Conservation (phyloP, 495 filamentous ascomycete species). For the Tuber indicum region DNA sequence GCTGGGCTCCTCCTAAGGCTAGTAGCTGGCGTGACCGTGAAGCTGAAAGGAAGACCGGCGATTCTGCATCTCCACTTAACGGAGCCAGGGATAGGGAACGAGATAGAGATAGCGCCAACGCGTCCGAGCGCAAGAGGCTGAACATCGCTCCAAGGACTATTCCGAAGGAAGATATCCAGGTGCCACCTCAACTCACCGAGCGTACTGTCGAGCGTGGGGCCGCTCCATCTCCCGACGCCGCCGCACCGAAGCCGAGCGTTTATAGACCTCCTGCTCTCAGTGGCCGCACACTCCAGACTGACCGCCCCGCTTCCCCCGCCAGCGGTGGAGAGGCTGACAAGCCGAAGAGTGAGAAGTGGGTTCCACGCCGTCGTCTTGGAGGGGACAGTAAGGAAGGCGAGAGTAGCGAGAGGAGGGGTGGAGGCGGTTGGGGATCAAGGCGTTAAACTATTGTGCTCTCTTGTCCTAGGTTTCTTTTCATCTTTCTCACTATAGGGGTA, state of each 20-base stretch:
- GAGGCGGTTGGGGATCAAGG: constrained; percentile 26
- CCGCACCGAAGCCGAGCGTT: constrained; percentile 12
- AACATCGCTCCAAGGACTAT: constrained; percentile 32
- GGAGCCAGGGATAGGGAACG: constrained; percentile 14
- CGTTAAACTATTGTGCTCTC: constrained; percentile 22
- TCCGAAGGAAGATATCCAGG: constrained; percentile 29
- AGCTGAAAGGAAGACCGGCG: constrained; percentile 30
- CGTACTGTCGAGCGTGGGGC: constrained; percentile 8
- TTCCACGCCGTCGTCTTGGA: constrained; percentile 12
- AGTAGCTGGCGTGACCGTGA: constrained; percentile 37
- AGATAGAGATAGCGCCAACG: constrained; percentile 5
- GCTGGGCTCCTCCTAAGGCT: constrained; percentile 14
- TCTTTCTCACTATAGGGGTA: background rate
- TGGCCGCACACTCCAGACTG: constrained; percentile 29
- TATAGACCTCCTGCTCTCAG: constrained; percentile 33
- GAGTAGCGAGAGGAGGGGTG: constrained; percentile 17
- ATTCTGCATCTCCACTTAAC: constrained; percentile 26
- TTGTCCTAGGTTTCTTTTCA: constrained; percentile 48
- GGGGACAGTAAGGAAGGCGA: background rate
- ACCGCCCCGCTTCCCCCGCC: constrained; percentile 23
- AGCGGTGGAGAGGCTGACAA: constrained; percentile 22
- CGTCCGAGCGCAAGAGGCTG: constrained; percentile 35
- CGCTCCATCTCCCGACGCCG: constrained; percentile 10
- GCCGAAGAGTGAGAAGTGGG: constrained; percentile 16
- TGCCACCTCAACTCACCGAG: constrained; percentile 21